A percentile compares a stretch with the other conserved stretches of the same genome.
Evolutionary conservation across 164 flowering plant species (phyloP).

Genomic region (Santalum album): DNA sequence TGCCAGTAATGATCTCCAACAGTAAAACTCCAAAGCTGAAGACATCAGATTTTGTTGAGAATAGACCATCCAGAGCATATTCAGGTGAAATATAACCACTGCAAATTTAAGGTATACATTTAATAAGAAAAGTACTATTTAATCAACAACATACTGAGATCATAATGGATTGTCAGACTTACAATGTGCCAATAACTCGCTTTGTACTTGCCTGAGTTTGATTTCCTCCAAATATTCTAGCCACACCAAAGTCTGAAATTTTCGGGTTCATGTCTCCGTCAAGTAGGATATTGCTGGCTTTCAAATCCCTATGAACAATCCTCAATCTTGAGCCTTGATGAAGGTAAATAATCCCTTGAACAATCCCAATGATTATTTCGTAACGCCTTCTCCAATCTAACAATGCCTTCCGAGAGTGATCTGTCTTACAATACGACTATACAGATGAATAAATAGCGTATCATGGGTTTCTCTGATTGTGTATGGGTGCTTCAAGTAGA

Average conservation of each 20-base stretch:
- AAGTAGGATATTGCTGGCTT: slow-evolving; percentile 30
- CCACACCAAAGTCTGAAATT: slow-evolving; percentile 37
- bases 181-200: slow-evolving; percentile 29
- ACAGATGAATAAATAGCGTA: neutral
- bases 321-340: slow-evolving; percentile 35
- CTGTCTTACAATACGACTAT: slow-evolving; percentile 7
- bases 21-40: slow-evolving; percentile 26
- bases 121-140: neutral
- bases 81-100: slow-evolving; percentile 24
- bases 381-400: slow-evolving; percentile 29
- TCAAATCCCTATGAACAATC: slow-evolving; percentile 28
- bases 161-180: slow-evolving; percentile 1
- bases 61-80: slow-evolving; percentile 13
- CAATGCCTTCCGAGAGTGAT: slow-evolving; percentile 5
- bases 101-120: neutral
- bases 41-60: slow-evolving; percentile 25
- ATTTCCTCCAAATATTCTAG: slow-evolving; percentile 24
- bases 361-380: slow-evolving; percentile 29
- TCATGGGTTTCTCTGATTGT: neutral
- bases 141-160: neutral
- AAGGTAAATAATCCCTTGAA: slow-evolving; percentile 36
- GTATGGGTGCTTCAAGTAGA: neutral
- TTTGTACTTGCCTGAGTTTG: slow-evolving; percentile 18
- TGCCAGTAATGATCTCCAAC: slow-evolving; percentile 20
- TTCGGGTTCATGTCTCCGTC: slow-evolving; percentile 29